Base-by-base conservation (phyloP, 2,329 filamentous ascomycete genomes). In the Aspergillus eucalypticola region DNA sequence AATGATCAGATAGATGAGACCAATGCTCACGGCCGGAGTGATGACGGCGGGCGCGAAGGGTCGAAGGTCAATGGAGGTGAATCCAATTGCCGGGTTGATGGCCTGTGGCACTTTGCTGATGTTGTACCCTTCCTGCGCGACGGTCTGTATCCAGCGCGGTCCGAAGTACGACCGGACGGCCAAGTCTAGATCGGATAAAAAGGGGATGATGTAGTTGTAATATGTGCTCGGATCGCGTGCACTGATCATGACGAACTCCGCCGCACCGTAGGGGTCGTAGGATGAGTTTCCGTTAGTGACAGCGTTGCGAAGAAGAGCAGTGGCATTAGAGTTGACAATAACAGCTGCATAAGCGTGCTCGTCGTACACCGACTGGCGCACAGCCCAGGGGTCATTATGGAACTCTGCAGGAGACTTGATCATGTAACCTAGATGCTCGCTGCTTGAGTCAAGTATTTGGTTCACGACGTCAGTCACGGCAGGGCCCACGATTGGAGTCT, bases 1-100 rank as follows among this genome's bases (percentile, higher is more conserved):
- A 66, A 89, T 88, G 66, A 89, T 88, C 1, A 88, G 75, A 68
- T 89, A 89, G 65, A 89, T 88, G 27, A 89, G 73, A 0, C 86
- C 86, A 56, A 89, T 86, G 1, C 80, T 84, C 2, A 88, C 82
- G 1, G 86, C 81, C 0, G 86, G 87, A 2, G 82, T 84, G 0
- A 81, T 76, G 2, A 79, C 79, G 5, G 82, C 77, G 0, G 86
- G 86, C 15, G 69, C 74, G 69, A 89, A 88, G 0, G 86, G 86
- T 2, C 86, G 78, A 4, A 89, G 76, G 59, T 89, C 86, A 70
- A 82, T 79, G 15, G 76, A 75, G 3, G 78, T 82, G 70, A 86
- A 86, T 0, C 81, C 83, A 56, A 87, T 83, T 0, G 77, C 84
- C 0, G 85, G 84, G 62, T 79, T 83, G 11, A 87, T 66, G 0